phyloP scores from a whole-genome alignment of 1,284 basidiomycete species.

The Lentinula novae-zelandiae region DNA sequence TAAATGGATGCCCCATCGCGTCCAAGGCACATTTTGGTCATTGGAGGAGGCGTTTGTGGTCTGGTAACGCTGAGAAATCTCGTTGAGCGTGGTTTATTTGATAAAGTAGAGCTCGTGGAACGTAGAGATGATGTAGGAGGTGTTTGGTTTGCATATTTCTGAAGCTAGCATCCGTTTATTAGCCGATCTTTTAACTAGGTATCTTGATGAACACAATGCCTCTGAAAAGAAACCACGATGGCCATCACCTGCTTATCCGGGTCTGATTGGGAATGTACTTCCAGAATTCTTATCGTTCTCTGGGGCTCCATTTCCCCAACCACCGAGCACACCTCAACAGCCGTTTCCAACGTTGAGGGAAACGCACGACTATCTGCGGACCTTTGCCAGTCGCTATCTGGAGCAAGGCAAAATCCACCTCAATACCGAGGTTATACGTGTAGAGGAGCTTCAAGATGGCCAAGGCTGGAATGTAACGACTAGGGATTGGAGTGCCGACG shows the following conservation, averaged over 20 bases:
- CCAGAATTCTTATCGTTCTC: conserved; percentile 44
- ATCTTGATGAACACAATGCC: neutral
- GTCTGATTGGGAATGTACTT: conserved; percentile 44
- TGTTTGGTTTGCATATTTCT: conserved; percentile 33
- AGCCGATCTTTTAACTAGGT: neutral
- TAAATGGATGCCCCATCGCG: neutral
- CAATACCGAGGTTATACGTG: conserved; percentile 33
- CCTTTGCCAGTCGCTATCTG: conserved; percentile 33
- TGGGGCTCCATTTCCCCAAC: conserved; percentile 29
- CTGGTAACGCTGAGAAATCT: conserved; percentile 42
- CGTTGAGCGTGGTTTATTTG: conserved; percentile 32
- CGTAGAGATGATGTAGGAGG: conserved; percentile 42
- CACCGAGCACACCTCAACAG: conserved; percentile 27
- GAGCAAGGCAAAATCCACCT: conserved; percentile 33
- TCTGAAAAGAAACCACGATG: conserved; percentile 26
- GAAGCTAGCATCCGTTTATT: neutral
- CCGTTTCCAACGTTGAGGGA: conserved; percentile 42
- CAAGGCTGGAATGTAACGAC: conserved; percentile 37
- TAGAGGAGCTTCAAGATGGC: conserved; percentile 29
- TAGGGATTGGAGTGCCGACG: conserved; percentile 31
- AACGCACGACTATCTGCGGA: conserved; percentile 36
- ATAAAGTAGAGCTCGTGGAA: conserved; percentile 38
- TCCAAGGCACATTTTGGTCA: conserved; percentile 28
- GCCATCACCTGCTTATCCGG: conserved; percentile 43
- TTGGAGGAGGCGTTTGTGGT: conserved; percentile 42